phyloP scores from a whole-genome alignment of 225 moss, liverwort and hornwort genomes.

The Rhytidiadelphus loreus region DNA sequence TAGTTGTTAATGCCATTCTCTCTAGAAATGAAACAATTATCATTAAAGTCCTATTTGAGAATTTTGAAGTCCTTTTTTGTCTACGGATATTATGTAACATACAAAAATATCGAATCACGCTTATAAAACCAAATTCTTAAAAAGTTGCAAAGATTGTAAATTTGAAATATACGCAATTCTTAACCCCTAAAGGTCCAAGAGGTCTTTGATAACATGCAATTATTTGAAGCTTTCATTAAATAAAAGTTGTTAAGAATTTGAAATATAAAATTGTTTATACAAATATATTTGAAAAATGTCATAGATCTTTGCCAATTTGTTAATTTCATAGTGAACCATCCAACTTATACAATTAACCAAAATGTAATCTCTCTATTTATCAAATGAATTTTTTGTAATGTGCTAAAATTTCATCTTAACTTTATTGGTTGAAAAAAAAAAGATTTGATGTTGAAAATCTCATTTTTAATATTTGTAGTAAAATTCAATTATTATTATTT shows the following conservation, averaged over 20 bases:
- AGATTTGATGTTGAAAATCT: background rate
- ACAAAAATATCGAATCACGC: background rate
- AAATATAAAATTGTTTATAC: background rate
- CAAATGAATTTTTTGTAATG: background rate
- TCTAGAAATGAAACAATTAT: too few relatives aligned
- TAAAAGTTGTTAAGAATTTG: background rate
- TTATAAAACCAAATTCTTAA: background rate
- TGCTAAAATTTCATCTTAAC: background rate
- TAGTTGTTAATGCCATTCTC: too few relatives aligned
- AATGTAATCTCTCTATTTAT: background rate
- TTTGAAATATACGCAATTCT: background rate
- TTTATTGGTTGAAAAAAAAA: background rate
- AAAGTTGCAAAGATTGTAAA: background rate
- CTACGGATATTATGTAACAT: accelerated
- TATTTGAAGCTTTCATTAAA: background rate
- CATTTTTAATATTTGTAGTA: background rate
- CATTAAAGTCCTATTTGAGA: background rate
- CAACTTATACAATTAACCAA: too few relatives aligned
- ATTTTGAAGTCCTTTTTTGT: too few relatives aligned
- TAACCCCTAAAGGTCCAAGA: too few relatives aligned
- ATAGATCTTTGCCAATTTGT: background rate
- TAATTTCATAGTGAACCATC: background rate
- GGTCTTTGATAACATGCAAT: background rate
- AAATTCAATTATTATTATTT: background rate
- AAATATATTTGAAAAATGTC: background rate